phyloP scores from a whole-genome alignment of 305 asterid genomes.

The Coffea humblotiana region DNA sequence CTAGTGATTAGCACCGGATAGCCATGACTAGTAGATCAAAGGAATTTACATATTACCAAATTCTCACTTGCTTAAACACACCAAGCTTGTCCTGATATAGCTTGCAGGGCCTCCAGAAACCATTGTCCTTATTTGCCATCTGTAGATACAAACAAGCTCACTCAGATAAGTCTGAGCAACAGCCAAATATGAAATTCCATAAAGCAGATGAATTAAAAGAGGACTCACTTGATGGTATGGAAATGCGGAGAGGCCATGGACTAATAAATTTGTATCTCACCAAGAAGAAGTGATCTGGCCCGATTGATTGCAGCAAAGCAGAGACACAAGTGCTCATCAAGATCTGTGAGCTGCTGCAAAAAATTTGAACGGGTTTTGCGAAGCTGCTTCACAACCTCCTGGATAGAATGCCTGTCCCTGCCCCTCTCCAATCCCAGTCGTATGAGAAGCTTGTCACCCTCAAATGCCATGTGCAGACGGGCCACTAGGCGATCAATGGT shows the following conservation, averaged over 20 bases:
- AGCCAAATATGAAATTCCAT: not conserved
- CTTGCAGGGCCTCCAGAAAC: not conserved
- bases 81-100: not conserved
- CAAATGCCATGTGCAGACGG: slow-evolving; percentile 54
- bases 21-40: not conserved
- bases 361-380: slow-evolving; percentile 50
- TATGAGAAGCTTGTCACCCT: slow-evolving; percentile 52
- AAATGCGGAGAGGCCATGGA: not conserved
- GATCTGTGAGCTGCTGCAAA: slow-evolving; percentile 60
- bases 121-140: not conserved
- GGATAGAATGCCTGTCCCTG: slow-evolving; percentile 57
- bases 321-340: slow-evolving; percentile 79
- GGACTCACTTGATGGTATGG: slow-evolving; percentile 4
- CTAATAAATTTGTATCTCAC: slow-evolving; percentile 44
- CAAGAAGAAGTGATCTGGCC: slow-evolving; percentile 64
- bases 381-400: slow-evolving; percentile 73
- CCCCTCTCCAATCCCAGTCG: slow-evolving; percentile 69
- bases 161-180: not conserved
- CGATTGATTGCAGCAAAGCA: slow-evolving; percentile 76
- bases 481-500: slow-evolving; percentile 74
- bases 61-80: slow-evolving; percentile 2
- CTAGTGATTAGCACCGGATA: not conserved
- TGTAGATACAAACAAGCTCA: not conserved
- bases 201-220: not conserved
- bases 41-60: not conserved